Conservation (phyloP, 495 filamentous ascomycete genomes). For the Aspergillus haitiensis region DNA sequence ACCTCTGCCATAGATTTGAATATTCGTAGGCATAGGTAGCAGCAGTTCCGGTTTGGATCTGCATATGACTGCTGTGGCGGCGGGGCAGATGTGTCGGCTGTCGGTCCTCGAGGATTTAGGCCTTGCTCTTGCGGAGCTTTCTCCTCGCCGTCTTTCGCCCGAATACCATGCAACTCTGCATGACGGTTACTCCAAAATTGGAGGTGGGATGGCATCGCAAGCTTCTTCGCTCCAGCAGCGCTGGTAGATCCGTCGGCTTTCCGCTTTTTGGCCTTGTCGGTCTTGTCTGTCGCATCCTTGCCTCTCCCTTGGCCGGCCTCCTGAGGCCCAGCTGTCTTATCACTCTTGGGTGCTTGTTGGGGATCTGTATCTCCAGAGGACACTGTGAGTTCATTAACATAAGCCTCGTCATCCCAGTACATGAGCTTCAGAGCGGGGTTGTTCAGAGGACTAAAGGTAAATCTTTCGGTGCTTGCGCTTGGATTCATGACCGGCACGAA, state of each 20-base stretch:
- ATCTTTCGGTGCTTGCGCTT: slow-evolving; percentile 52
- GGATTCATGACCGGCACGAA: slow-evolving; percentile 74
- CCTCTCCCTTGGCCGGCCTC: slow-evolving; percentile 41
- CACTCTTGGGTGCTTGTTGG: slow-evolving; percentile 27
- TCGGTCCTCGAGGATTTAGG: slow-evolving; percentile 16
- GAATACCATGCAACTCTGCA: slow-evolving; percentile 73
- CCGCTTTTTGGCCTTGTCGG: slow-evolving; percentile 72
- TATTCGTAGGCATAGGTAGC: slow-evolving; percentile 71
- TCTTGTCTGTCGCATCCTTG: slow-evolving; percentile 56
- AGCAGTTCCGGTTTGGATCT: slow-evolving; percentile 68
- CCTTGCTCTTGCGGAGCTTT: slow-evolving; percentile 17
- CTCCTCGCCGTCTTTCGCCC: slow-evolving; percentile 38
- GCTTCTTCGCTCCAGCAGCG: slow-evolving; percentile 46
- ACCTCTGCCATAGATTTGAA: slow-evolving; percentile 70
- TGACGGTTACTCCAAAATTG: slow-evolving; percentile 89
- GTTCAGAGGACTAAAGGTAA: slow-evolving; percentile 70
- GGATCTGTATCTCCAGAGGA: slow-evolving; percentile 49
- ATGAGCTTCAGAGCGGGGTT: slow-evolving; percentile 69
- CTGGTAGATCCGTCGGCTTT: slow-evolving; percentile 55
- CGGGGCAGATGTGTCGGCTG: slow-evolving; percentile 20
- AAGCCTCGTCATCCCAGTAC: slow-evolving; percentile 85
- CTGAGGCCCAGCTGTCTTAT: slow-evolving; percentile 34
- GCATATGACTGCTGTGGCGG: slow-evolving; percentile 62
- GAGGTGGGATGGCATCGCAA: slow-evolving; percentile 63
- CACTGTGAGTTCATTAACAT: slow-evolving; percentile 65